phyloP scores from a whole-genome alignment of 805 yeast genomes.

The Ascoidea rubescens region DNA sequence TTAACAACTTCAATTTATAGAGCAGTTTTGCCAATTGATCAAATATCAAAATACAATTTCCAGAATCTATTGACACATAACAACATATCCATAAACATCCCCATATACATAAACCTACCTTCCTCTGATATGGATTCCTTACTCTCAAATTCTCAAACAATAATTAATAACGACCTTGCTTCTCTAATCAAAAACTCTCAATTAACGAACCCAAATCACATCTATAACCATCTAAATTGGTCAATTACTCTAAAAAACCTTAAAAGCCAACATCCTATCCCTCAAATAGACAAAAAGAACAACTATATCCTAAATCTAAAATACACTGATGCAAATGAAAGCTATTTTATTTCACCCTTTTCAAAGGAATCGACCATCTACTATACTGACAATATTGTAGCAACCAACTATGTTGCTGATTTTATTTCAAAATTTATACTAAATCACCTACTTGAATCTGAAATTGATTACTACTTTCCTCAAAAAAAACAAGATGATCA shows the following conservation, averaged over 20 bases:
- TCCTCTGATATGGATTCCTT: slow-evolving; percentile 19
- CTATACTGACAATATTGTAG: slow-evolving; percentile 24
- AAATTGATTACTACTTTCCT: slow-evolving; percentile 16
- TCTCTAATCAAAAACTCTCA: slow-evolving; percentile 9
- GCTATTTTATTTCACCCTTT: slow-evolving; percentile 21
- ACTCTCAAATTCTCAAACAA: slow-evolving; percentile 21
- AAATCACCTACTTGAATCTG: slow-evolving; percentile 19
- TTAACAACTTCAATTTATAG: slow-evolving; percentile 48
- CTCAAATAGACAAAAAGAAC: slow-evolving; percentile 2
- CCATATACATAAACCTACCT: slow-evolving; percentile 28
- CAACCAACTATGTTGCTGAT: slow-evolving; percentile 33
- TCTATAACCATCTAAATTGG: slow-evolving; percentile 12
- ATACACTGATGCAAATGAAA: slow-evolving; percentile 17
- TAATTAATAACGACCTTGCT: slow-evolving; percentile 20
- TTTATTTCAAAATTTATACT: slow-evolving; percentile 24
- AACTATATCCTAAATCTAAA: slow-evolving; percentile 24
- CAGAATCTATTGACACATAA: slow-evolving; percentile 3
- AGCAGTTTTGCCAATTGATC: slow-evolving; percentile 39
- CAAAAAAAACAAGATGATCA: slow-evolving; percentile 14
- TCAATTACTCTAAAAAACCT: slow-evolving; percentile 13
- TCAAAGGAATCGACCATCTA: slow-evolving; percentile 18
- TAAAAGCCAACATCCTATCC: slow-evolving; percentile 3
- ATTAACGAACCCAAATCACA: slow-evolving; percentile 11
- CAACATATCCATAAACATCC: slow-evolving; percentile 22
- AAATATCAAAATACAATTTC: slow-evolving; percentile 15